These are phyloP conservation scores for Candida pseudoglaebosa DNA, from an alignment of 805 yeast genomes.

Conservation along the genomic window DNA sequence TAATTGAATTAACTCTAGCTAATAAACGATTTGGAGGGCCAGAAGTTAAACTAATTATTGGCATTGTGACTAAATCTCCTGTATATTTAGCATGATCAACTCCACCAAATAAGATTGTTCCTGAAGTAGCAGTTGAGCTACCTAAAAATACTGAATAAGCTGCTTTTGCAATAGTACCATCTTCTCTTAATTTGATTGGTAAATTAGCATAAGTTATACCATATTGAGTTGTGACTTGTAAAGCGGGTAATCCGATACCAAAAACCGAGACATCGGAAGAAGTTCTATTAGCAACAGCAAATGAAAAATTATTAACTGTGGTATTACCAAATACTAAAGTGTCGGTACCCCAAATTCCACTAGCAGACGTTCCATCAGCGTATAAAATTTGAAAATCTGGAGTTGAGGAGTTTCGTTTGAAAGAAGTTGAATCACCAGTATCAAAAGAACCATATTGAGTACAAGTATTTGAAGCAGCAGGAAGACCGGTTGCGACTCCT, in stretches of 20 bases:
- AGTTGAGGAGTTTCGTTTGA: slow-evolving; percentile 37
- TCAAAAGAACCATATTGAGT: slow-evolving; percentile 47
- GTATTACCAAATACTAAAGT: slow-evolving; percentile 48
- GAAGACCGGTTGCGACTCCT: background rate
- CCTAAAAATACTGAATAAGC: slow-evolving; percentile 38
- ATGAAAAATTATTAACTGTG: slow-evolving; percentile 47
- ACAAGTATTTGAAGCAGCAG: slow-evolving; percentile 32
- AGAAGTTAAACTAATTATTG: slow-evolving; percentile 29
- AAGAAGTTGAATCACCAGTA: slow-evolving; percentile 35
- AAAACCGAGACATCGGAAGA: slow-evolving; percentile 67
- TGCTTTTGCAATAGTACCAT: slow-evolving; percentile 30
- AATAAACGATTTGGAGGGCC: slow-evolving; percentile 43
- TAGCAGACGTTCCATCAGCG: slow-evolving; percentile 47
- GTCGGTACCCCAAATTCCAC: slow-evolving; percentile 63
- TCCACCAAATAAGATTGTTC: slow-evolving; percentile 40
- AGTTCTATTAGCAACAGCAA: slow-evolving; percentile 71
- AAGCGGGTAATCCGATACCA: slow-evolving; percentile 66
- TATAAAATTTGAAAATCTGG: slow-evolving; percentile 40
- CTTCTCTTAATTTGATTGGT: slow-evolving; percentile 28
- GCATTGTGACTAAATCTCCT: slow-evolving; percentile 30
- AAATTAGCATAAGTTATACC: slow-evolving; percentile 29
- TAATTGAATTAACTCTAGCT: slow-evolving; percentile 42
- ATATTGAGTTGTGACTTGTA: slow-evolving; percentile 52
- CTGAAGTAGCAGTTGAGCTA: slow-evolving; percentile 18
- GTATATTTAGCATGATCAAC: slow-evolving; percentile 39